Conservation (phyloP, 164 flowering plant species). For the Vitis amurensis region DNA sequence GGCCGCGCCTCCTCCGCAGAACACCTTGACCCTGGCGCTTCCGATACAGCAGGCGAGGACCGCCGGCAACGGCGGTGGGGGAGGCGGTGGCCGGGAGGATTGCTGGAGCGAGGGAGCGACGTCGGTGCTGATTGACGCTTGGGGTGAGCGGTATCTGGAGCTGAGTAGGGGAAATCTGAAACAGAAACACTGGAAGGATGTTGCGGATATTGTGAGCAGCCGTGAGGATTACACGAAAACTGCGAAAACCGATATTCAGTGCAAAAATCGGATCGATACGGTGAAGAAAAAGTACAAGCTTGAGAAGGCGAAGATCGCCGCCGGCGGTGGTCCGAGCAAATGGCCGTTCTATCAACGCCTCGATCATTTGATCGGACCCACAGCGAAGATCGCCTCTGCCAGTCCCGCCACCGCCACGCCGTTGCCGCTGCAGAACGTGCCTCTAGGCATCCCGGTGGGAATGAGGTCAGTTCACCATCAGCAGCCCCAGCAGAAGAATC, state of each 20-base stretch:
- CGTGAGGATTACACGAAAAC: constrained; percentile 51
- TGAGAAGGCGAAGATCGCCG: constrained; percentile 64
- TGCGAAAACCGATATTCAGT: constrained; percentile 78
- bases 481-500: constrained; percentile 7
- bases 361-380: constrained; percentile 61
- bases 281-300: constrained; percentile 83
- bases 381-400: constrained; percentile 19
- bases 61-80: constrained; percentile 6
- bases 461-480: constrained; percentile 15
- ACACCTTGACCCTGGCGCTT: constrained; percentile 49
- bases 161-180: constrained; percentile 77
- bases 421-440: constrained; percentile 25
- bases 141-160: constrained; percentile 87
- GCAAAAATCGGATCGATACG: constrained; percentile 88
- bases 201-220: constrained; percentile 74
- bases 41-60: constrained; percentile 40
- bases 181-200: constrained; percentile 91
- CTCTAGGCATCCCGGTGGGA: constrained; percentile 51
- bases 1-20: constrained; percentile 25
- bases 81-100: constrained; percentile 52
- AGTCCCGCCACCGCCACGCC: neutral
- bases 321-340: constrained; percentile 44
- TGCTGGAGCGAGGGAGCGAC: constrained; percentile 95
- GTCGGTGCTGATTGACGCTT: constrained; percentile 71
- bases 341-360: constrained; percentile 65